Percentiles rank a stretch among this genome's conserved stretches.
Evolutionary conservation across 345 rosid genomes (phyloP).

Genomic region (Pistacia vera): DNA sequence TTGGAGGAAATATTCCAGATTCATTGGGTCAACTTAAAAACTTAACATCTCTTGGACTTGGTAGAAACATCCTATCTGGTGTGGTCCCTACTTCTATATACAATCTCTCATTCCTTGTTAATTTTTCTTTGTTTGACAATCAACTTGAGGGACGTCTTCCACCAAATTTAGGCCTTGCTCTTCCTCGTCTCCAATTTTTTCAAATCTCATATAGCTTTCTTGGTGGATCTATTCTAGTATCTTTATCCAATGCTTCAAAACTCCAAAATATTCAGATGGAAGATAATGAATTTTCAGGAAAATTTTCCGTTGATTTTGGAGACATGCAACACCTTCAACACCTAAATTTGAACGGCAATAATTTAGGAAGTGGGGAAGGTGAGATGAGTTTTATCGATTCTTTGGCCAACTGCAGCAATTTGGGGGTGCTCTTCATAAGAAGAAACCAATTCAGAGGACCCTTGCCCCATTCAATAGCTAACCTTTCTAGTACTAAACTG

Average conservation of each 20-base stretch:
- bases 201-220: background rate
- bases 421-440: background rate
- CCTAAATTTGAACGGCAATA: background rate
- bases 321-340: background rate
- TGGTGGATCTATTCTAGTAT: constrained; percentile 22
- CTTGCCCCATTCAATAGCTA: constrained; percentile 17
- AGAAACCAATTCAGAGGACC: constrained; percentile 9
- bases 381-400: constrained; percentile 16
- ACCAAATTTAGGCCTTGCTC: constrained; percentile 10
- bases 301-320: constrained; percentile 16
- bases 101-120: constrained; percentile 9
- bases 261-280: background rate
- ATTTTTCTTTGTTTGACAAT: background rate
- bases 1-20: background rate
- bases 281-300: constrained; percentile 17
- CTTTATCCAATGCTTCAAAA: constrained; percentile 29
- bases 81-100: too few species aligned
- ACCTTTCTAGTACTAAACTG: constrained; percentile 4
- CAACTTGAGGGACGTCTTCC: constrained; percentile 30
- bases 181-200: constrained; percentile 9
- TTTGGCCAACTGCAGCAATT: constrained; percentile 16
- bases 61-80: constrained; percentile 1
- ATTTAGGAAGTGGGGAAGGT: constrained; percentile 22
- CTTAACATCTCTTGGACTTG: constrained; percentile 1
- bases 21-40: constrained; percentile 11